phyloP scores from a whole-genome alignment of 1,284 basidiomycete genomes.

The Mycena sp. region DNA sequence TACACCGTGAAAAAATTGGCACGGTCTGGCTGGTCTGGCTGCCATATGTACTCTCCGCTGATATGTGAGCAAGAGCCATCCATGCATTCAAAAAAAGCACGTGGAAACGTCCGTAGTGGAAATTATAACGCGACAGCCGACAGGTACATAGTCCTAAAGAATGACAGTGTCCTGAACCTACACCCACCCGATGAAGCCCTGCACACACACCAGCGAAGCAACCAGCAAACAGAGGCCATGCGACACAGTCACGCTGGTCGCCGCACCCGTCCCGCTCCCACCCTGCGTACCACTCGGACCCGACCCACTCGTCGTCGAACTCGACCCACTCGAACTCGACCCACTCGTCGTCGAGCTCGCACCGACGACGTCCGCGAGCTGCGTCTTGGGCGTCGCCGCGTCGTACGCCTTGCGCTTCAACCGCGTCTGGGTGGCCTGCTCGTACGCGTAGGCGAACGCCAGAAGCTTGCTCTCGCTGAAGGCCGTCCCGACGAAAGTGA shows the following conservation, averaged over 20 bases:
- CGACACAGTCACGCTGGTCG: neutral
- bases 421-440: conserved; percentile 50
- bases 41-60: no score
- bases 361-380: conserved; percentile 17
- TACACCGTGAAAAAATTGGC: no score
- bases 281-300: neutral
- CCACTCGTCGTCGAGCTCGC: conserved; percentile 6
- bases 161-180: no score
- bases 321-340: neutral
- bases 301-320: neutral
- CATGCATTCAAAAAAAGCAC: no score
- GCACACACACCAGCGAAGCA: neutral
- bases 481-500: conserved; percentile 19
- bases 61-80: no score
- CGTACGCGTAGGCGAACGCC: conserved; percentile 22
- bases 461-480: conserved; percentile 21
- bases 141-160: no score
- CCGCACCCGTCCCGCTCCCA: neutral
- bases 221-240: neutral
- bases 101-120: no score
- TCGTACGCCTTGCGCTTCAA: conserved; percentile 52
- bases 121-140: no score
- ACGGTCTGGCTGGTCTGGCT: no score
- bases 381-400: conserved; percentile 51
- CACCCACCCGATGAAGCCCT: neutral